These are phyloP conservation scores for Fomitopsis serialis DNA, from an alignment of 768 basidiomycete species.

Conservation along the genomic window DNA sequence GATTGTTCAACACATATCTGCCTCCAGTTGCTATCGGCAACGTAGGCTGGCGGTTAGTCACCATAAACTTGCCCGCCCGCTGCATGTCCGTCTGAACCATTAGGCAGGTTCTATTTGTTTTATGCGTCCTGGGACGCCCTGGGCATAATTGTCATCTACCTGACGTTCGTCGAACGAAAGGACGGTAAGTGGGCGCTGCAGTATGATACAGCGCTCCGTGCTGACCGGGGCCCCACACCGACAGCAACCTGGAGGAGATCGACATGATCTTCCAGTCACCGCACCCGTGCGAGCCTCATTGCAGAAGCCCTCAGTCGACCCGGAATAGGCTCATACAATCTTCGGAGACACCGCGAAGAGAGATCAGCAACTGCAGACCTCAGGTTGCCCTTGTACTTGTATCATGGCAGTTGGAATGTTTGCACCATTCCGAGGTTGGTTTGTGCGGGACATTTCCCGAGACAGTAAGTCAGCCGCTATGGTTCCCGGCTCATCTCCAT, in stretches of 20 bases:
- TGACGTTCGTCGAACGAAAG: slow-evolving; percentile 65
- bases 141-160: slow-evolving; percentile 51
- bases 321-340: background rate
- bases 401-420: background rate
- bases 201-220: background rate
- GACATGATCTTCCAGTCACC: slow-evolving; percentile 15
- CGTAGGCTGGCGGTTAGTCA: slow-evolving; percentile 35
- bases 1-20: slow-evolving; percentile 77
- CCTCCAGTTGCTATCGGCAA: slow-evolving; percentile 66
- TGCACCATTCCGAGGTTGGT: background rate
- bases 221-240: background rate
- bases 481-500: too few species aligned
- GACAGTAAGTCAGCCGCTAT: too few species aligned
- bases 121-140: slow-evolving; percentile 59
- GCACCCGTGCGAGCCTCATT: slow-evolving; percentile 11
- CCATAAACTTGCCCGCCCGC: slow-evolving; percentile 9
- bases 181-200: slow-evolving; percentile 31
- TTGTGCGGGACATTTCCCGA: background rate
- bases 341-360: background rate
- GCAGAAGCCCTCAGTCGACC: background rate
- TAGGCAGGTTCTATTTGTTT: slow-evolving; percentile 31
- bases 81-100: background rate
- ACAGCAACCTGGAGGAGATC: slow-evolving; percentile 14
- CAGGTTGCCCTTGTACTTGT: background rate
- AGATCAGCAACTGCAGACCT: background rate